These are phyloP conservation scores for Suillus plorans DNA, from an alignment of 768 basidiomycete genomes.

Conservation along the genomic window DNA sequence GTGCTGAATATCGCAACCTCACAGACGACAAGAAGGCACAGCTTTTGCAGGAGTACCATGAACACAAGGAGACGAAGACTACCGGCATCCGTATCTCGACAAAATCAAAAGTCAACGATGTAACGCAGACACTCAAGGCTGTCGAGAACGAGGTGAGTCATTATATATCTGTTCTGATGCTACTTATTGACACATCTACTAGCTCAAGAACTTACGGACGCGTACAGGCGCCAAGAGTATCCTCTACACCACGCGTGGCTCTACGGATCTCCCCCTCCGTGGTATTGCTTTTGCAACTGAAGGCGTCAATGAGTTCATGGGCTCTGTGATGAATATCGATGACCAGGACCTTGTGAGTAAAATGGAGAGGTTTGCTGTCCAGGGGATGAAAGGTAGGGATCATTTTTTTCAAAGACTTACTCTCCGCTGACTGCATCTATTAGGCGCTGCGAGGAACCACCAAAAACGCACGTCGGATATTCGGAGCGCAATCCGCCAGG, in stretches of 20 bases:
- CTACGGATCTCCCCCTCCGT: slow-evolving; percentile 4
- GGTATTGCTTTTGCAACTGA: slow-evolving; percentile 7
- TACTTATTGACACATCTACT: not conserved
- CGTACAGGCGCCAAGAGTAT: slow-evolving; percentile 6
- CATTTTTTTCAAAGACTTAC: slow-evolving; percentile 6
- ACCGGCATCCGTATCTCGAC: not conserved
- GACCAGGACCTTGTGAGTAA: slow-evolving; percentile 9
- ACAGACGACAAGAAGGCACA: not conserved
- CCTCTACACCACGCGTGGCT: slow-evolving; percentile 6
- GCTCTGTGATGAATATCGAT: slow-evolving; percentile 6
- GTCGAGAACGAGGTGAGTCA: slow-evolving; percentile 8
- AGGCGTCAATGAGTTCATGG: slow-evolving; percentile 9
- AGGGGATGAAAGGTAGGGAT: slow-evolving; percentile 12
- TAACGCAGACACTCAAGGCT: slow-evolving; percentile 9
- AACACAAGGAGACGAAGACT: not conserved
- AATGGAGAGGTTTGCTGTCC: slow-evolving; percentile 13
- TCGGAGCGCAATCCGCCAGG: slow-evolving; percentile 1
- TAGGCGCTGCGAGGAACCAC: not conserved
- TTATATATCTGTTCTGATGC: not conserved
- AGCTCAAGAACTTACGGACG: slow-evolving; percentile 3
- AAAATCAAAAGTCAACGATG: slow-evolving; percentile 12
- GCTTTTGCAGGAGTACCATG: not conserved
- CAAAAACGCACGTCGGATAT: not conserved
- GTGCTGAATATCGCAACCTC: not conserved
- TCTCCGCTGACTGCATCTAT: not conserved